A percentile compares a stretch with the other conserved stretches of the same genome.
Conservation (phyloP, 768 basidiomycete species). For the Boletus subparvulus region DNA sequence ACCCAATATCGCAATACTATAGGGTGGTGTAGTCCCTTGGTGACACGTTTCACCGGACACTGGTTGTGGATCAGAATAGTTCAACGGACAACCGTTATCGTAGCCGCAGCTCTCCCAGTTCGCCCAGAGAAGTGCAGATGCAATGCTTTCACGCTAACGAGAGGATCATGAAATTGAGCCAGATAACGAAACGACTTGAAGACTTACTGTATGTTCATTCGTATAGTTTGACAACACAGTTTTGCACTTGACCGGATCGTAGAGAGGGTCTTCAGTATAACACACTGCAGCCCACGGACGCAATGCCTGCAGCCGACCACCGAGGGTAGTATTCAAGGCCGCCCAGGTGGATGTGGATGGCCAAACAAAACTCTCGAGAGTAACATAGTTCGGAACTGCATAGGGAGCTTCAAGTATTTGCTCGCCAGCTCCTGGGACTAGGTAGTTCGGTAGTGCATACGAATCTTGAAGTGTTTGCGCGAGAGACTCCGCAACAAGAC, state of each 20-base stretch:
- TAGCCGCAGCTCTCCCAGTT: slow-evolving; percentile 23
- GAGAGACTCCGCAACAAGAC: too few species aligned
- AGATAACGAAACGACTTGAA: background rate
- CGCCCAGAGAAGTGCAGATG: slow-evolving; percentile 20
- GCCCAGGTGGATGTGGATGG: slow-evolving; percentile 9
- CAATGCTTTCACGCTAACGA: slow-evolving; percentile 10
- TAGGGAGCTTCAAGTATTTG: background rate
- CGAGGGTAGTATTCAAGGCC: slow-evolving; percentile 9
- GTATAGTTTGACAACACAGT: too few species aligned
- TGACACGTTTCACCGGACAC: slow-evolving; percentile 6
- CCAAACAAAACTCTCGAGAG: slow-evolving; percentile 1
- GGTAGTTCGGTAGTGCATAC: background rate
- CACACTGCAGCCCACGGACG: too few species aligned
- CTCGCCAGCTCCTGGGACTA: too few species aligned
- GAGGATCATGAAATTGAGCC: too few species aligned
- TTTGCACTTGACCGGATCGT: too few species aligned
- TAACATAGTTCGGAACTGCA: background rate
- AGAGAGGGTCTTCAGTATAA: too few species aligned
- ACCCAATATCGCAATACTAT: slow-evolving; percentile 9
- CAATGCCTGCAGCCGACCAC: slow-evolving; percentile 5
- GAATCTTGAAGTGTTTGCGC: background rate
- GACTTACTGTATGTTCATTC: too few species aligned
- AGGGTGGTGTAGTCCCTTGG: slow-evolving; percentile 6
- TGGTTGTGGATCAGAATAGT: slow-evolving; percentile 17
- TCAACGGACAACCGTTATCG: slow-evolving; percentile 14